Conservation (phyloP, 1,139 yeast species). For the Schizosaccharomyces versatilis region DNA sequence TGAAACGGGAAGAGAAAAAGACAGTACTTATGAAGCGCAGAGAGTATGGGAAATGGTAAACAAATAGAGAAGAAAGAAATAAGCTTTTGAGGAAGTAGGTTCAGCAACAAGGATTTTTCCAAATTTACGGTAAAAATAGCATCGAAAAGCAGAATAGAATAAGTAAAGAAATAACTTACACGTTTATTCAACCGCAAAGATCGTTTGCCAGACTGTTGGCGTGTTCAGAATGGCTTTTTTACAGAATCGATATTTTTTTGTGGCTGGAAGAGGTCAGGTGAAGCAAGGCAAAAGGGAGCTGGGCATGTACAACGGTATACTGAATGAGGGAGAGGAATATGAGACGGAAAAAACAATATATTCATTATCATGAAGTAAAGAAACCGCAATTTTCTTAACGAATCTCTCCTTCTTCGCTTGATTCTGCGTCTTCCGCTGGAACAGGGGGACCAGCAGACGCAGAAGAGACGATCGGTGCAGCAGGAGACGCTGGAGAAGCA, state of each 20-base stretch:
- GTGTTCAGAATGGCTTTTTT: neutral
- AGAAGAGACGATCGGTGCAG: neutral
- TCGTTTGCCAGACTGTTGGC: neutral
- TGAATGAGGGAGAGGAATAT: neutral
- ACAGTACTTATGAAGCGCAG: no score
- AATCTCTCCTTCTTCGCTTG: conserved; percentile 8
- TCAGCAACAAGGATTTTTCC: no score
- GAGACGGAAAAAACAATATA: neutral
- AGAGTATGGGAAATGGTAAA: no score
- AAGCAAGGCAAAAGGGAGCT: neutral
- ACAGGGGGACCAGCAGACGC: neutral
- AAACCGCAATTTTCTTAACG: neutral
- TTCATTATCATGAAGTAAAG: neutral
- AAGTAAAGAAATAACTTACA: neutral
- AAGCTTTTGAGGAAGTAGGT: no score
- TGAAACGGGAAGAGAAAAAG: no score
- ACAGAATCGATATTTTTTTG: neutral
- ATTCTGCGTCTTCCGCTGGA: conserved; percentile 2
- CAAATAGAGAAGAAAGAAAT: no score
- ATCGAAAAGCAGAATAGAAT: neutral
- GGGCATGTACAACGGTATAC: neutral
- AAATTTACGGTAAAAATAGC: no score
- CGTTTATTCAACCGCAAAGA: neutral
- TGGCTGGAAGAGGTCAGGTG: neutral
- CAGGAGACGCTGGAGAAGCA: no score